Percentiles rank a stretch among this genome's conserved stretches.
These are phyloP conservation scores for Pyrenula massariospora DNA, from an alignment of 495 filamentous ascomycete species.

Conservation along the genomic window DNA sequence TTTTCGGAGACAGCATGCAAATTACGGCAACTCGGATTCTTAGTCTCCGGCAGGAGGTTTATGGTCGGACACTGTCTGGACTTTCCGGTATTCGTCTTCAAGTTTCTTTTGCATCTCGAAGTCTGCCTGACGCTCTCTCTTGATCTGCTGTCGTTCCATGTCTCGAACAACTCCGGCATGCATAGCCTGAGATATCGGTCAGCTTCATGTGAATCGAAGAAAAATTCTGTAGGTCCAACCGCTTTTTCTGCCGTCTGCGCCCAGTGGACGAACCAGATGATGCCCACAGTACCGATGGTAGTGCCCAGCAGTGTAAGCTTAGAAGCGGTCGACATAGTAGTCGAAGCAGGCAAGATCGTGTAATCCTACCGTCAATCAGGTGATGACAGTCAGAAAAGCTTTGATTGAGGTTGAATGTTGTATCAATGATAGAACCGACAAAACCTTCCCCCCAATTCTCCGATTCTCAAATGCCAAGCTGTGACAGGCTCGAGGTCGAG, in stretches of 20 bases:
- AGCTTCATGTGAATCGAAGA: slow-evolving; percentile 3
- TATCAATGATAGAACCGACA: too few species aligned
- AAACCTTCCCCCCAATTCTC: too few species aligned
- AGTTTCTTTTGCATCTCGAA: slow-evolving; percentile 83
- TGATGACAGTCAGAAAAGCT: too few species aligned
- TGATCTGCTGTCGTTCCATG: slow-evolving; percentile 84
- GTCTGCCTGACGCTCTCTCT: slow-evolving; percentile 77
- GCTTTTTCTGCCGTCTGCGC: slow-evolving; percentile 76
- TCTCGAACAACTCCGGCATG: slow-evolving; percentile 89
- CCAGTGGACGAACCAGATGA: slow-evolving; percentile 80
- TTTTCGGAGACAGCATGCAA: too few species aligned
- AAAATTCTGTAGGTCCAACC: slow-evolving; percentile 33
- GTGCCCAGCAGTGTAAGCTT: slow-evolving; percentile 77
- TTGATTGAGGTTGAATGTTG: too few species aligned
- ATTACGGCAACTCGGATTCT: too few species aligned
- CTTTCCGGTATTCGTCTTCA: slow-evolving; percentile 81
- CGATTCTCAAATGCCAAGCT: slow-evolving; percentile 9
- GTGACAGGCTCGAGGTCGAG: background rate
- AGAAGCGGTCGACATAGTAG: slow-evolving; percentile 72
- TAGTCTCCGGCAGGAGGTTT: background rate
- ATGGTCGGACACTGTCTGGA: slow-evolving; percentile 50
- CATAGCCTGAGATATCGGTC: slow-evolving; percentile 58
- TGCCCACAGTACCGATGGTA: slow-evolving; percentile 59
- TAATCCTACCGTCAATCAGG: too few species aligned
- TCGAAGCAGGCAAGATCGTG: too few species aligned